These are phyloP conservation scores for Pugionium cornutum DNA, from an alignment of 345 rosid species.

Conservation along the genomic window DNA sequence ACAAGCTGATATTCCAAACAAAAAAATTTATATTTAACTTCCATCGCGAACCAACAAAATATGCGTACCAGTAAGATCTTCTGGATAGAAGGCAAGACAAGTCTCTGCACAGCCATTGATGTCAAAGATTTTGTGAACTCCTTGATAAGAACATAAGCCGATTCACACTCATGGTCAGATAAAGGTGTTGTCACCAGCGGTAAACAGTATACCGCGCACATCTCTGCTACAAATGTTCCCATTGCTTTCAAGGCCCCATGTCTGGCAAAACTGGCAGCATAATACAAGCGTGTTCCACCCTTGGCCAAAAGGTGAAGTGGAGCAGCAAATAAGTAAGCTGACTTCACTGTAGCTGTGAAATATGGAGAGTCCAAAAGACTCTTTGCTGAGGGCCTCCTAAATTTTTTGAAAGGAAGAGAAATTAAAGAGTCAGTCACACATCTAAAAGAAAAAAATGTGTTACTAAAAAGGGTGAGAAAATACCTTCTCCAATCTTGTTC, in stretches of 20 bases:
- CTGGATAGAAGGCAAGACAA: conserved; percentile 77
- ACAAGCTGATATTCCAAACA: conserved; percentile 22
- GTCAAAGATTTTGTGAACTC: conserved; percentile 73
- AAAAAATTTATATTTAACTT: conserved; percentile 1
- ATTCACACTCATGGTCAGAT: conserved; percentile 77
- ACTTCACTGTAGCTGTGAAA: conserved; percentile 77
- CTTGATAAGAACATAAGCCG: conserved; percentile 70
- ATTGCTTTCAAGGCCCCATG: conserved; percentile 80
- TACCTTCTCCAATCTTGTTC: conserved; percentile 74
- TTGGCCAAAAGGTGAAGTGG: conserved; percentile 79
- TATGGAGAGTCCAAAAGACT: conserved; percentile 80
- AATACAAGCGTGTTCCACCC: conserved; percentile 64
- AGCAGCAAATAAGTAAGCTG: conserved; percentile 78
- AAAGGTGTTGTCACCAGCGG: conserved; percentile 59
- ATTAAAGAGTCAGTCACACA: conserved; percentile 24
- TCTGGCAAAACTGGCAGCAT: conserved; percentile 82
- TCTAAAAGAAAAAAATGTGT: neutral
- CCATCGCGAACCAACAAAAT: conserved; percentile 28
- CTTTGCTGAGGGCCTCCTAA: conserved; percentile 87
- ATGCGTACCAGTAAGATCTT: conserved; percentile 75
- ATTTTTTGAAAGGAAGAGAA: conserved; percentile 37
- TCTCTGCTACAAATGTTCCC: conserved; percentile 87
- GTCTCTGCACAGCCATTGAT: conserved; percentile 62
- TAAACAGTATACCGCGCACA: conserved; percentile 73
- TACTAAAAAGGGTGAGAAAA: conserved; percentile 2